Evolutionary conservation across 495 filamentous ascomycete species (phyloP).

Genomic region (Rostrohypoxylon terebratum): DNA sequence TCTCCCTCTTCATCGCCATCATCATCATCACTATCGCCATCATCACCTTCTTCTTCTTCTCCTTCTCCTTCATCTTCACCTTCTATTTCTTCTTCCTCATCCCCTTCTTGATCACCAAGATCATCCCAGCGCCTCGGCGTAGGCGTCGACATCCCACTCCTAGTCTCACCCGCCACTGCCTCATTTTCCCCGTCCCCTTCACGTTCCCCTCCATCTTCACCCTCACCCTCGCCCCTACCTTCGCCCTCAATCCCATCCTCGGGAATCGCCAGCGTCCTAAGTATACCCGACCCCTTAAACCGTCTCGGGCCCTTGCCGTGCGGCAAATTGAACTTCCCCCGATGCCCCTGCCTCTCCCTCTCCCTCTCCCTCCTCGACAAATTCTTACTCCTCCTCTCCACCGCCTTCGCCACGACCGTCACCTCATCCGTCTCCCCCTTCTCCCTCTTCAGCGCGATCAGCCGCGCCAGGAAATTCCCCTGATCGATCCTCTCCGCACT

Average conservation of each 20-base stretch:
- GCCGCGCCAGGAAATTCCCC: conserved; percentile 58
- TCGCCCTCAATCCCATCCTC: neutral
- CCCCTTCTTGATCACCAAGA: conserved; percentile 32
- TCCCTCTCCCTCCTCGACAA: conserved; percentile 25
- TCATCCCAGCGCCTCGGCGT: conserved; percentile 50
- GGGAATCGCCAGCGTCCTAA: conserved; percentile 24
- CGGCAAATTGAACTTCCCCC: conserved; percentile 32
- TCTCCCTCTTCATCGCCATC: no score
- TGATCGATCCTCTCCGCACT: conserved; percentile 51
- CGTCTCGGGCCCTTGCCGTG: conserved; percentile 13
- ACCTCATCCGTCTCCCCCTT: conserved; percentile 68
- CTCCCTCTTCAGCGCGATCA: conserved; percentile 63
- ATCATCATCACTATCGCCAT: neutral
- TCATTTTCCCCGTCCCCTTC: neutral
- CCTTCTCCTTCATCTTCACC: conserved; percentile 33
- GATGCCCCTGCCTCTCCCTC: conserved; percentile 46
- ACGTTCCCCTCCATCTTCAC: neutral
- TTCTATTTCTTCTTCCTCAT: conserved; percentile 29
- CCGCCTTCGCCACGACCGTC: conserved; percentile 56
- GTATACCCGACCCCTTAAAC: conserved; percentile 11
- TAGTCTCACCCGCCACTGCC: neutral
- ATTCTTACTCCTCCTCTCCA: conserved; percentile 53
- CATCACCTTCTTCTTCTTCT: conserved; percentile 30
- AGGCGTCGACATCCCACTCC: conserved; percentile 40
- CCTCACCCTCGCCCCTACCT: neutral